Evolutionary conservation across 2,329 filamentous ascomycete species (phyloP).

Genomic region (Hypocrella siamensis): DNA sequence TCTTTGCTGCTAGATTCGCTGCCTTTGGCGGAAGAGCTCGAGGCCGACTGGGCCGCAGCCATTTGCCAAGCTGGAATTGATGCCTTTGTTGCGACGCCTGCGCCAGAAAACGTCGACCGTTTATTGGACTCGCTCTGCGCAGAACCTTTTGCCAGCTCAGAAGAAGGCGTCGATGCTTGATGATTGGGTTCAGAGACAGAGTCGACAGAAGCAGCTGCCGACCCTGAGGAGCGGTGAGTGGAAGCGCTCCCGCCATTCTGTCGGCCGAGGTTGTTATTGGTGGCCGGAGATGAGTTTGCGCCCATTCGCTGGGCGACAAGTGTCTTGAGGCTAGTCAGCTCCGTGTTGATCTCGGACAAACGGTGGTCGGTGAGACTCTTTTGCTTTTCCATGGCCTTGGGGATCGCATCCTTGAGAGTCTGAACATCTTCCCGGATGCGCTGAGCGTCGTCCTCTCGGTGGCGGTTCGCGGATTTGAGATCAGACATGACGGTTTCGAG

Average conservation of each 20-base stretch:
- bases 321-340: conserved; percentile 85
- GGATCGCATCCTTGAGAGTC: conserved; percentile 68
- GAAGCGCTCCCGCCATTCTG: conserved; percentile 1
- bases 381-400: conserved; percentile 75
- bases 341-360: conserved; percentile 69
- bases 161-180: conserved; percentile 8
- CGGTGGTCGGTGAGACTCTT: conserved; percentile 70
- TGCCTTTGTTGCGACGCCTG: conserved; percentile 33
- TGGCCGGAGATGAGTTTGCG: conserved; percentile 13
- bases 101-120: conserved; percentile 17
- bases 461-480: conserved; percentile 64
- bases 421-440: conserved; percentile 77
- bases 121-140: conserved; percentile 14
- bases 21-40: conserved; percentile 12
- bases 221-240: conserved; percentile 1
- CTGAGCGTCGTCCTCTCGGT: conserved; percentile 76
- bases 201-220: conserved; percentile 9
- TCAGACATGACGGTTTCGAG: conserved; percentile 72
- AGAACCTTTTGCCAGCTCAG: conserved; percentile 17
- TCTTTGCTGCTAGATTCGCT: conserved; percentile 6
- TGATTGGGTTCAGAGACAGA: conserved; percentile 10
- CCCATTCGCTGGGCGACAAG: conserved; percentile 54
- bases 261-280: conserved; percentile 6
- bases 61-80: conserved; percentile 72
- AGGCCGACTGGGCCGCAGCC: conserved; percentile 40